These are phyloP conservation scores for Carex cristatella DNA, from an alignment of 176 grass and related monocot genomes.

Conservation along the genomic window DNA sequence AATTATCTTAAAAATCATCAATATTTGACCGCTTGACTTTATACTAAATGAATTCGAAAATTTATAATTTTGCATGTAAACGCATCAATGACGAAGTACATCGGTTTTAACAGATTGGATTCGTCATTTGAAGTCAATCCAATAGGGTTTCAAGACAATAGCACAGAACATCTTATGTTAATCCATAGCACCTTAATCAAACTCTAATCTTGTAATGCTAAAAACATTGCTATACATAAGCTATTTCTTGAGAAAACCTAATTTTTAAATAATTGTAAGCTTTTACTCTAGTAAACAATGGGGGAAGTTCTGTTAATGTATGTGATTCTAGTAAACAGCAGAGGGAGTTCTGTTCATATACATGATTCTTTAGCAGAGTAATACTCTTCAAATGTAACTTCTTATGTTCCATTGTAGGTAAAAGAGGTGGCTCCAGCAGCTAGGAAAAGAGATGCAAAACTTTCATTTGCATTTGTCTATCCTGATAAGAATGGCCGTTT, in stretches of 20 bases:
- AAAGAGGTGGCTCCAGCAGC: constrained; percentile 94
- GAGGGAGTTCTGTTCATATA: neutral
- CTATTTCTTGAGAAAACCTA: neutral
- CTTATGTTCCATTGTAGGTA: constrained; percentile 47
- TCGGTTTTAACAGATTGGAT: too few relatives aligned
- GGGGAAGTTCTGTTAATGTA: neutral
- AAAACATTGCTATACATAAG: neutral
- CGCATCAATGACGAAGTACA: too few relatives aligned
- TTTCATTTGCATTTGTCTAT: constrained; percentile 94
- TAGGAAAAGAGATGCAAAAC: constrained; percentile 78
- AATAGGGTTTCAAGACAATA: too few relatives aligned
- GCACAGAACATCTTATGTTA: too few relatives aligned
- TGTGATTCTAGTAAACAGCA: neutral
- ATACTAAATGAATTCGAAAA: too few relatives aligned
- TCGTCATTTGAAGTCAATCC: too few relatives aligned
- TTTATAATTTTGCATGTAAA: too few relatives aligned
- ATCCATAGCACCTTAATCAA: too few relatives aligned
- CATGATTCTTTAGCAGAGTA: constrained; percentile 7
- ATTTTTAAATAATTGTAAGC: neutral
- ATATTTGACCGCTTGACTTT: too few relatives aligned
- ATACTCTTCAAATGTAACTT: neutral
- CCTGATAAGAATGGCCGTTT: constrained; percentile 90
- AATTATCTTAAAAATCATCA: too few relatives aligned
- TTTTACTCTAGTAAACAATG: neutral
- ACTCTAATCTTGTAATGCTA: neutral